Evolutionary conservation across 768 basidiomycete genomes (phyloP).

Genomic region (Tulasnella sp.): DNA sequence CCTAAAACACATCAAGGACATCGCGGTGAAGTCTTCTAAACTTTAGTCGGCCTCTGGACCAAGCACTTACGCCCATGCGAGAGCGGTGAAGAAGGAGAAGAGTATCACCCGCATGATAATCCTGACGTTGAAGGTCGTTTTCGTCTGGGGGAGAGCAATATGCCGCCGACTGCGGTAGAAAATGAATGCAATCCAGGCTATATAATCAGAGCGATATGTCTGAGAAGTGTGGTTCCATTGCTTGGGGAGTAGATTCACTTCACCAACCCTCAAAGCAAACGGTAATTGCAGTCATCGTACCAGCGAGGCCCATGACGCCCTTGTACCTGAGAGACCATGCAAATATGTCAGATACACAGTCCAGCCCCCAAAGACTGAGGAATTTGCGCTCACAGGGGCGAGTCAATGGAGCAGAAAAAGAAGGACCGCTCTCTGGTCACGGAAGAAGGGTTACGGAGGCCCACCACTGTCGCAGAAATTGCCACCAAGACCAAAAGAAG

Average conservation of each 20-base stretch:
- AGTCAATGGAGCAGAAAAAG: conserved; percentile 12
- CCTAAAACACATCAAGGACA: neutral
- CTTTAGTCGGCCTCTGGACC: neutral
- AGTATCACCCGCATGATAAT: conserved; percentile 8
- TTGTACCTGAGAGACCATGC: neutral
- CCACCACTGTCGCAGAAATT: neutral
- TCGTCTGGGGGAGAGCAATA: neutral
- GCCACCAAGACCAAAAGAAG: neutral
- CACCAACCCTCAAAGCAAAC: neutral
- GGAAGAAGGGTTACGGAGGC: neutral
- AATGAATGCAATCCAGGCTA: conserved; percentile 6
- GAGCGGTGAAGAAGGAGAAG: neutral
- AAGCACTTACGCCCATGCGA: neutral
- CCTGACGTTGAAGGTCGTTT: conserved; percentile 3
- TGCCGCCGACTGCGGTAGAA: conserved; percentile 4
- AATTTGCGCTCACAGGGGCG: neutral
- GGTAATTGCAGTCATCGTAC: neutral
- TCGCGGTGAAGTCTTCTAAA: too few species aligned
- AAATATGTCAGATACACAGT: neutral
- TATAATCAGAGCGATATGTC: neutral
- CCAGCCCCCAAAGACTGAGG: neutral
- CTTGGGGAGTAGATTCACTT: neutral
- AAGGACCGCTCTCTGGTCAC: neutral
- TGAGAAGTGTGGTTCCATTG: neutral
- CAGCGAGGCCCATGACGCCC: neutral